These are phyloP conservation scores for Alternaria conjuncta DNA, from an alignment of 2,329 filamentous ascomycete genomes.

Conservation along the genomic window DNA sequence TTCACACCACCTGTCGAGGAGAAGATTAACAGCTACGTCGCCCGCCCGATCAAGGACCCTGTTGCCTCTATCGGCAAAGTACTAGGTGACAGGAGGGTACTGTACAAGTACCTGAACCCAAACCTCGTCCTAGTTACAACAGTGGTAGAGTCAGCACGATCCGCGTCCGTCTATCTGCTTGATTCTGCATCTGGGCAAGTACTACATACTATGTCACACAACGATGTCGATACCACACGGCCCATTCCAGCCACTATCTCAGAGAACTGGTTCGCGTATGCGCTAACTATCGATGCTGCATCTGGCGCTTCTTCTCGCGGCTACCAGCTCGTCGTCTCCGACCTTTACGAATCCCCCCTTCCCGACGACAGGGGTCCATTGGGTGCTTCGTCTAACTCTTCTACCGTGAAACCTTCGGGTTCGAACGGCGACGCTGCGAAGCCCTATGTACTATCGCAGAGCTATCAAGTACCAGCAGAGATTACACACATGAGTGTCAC, in stretches of 20 bases:
- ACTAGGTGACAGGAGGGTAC: slow-evolving; percentile 86
- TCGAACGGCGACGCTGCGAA: slow-evolving; percentile 62
- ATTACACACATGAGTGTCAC: slow-evolving; percentile 82
- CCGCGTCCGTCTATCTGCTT: slow-evolving; percentile 77
- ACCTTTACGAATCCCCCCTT: slow-evolving; percentile 85
- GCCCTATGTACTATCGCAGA: slow-evolving; percentile 79
- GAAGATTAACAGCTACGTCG: slow-evolving; percentile 70
- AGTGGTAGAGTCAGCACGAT: slow-evolving; percentile 63
- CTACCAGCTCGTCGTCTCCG: slow-evolving; percentile 83
- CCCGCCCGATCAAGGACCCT: slow-evolving; percentile 77
- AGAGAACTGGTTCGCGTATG: slow-evolving; percentile 96
- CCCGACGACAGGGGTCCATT: slow-evolving; percentile 86
- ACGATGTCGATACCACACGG: slow-evolving; percentile 75
- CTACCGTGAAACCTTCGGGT: slow-evolving; percentile 72
- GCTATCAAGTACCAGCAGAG: slow-evolving; percentile 80
- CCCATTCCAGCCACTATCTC: slow-evolving; percentile 79
- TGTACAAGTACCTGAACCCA: slow-evolving; percentile 96
- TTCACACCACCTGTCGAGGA: slow-evolving; percentile 72
- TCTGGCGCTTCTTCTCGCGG: slow-evolving; percentile 70
- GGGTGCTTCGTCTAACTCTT: slow-evolving; percentile 73
- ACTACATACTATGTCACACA: slow-evolving; percentile 73
- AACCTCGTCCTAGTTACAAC: slow-evolving; percentile 81
- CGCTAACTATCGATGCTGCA: slow-evolving; percentile 65
- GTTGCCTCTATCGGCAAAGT: slow-evolving; percentile 95
- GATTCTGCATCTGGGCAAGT: slow-evolving; percentile 86